Evolutionary conservation across 106 monocot species (phyloP).

Genomic region (Dendrobium officinale): DNA sequence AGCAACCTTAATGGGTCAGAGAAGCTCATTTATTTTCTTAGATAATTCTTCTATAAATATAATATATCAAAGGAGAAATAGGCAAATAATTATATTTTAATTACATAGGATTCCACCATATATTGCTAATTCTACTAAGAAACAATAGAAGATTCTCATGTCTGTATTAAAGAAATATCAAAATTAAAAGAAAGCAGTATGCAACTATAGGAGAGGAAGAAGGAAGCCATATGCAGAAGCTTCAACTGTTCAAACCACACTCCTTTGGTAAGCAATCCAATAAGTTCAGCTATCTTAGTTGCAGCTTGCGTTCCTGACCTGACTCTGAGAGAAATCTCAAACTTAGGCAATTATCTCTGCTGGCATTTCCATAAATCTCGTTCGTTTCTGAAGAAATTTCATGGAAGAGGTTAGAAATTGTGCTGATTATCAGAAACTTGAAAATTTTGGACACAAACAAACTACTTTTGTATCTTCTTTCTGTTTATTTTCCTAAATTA

Average conservation of each 20-base stretch:
- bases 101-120: background rate
- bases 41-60: background rate
- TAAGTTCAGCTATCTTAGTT: background rate
- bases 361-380: constrained; percentile 7
- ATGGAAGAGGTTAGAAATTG: background rate
- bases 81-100: background rate
- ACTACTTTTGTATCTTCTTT: no score
- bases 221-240: background rate
- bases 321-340: background rate
- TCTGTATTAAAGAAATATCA: background rate
- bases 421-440: background rate
- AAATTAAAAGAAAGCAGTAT: background rate
- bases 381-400: constrained; percentile 7
- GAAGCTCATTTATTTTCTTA: no score
- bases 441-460: no score
- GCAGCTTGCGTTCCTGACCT: background rate
- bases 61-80: background rate
- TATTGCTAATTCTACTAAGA: background rate
- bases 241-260: background rate
- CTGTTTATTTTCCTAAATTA: no score
- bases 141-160: background rate
- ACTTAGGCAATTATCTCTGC: constrained; percentile 9
- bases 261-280: background rate
- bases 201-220: background rate
- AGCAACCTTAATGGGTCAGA: no score